phyloP scores from a whole-genome alignment of 768 basidiomycete species.

The Jaapia argillacea region DNA sequence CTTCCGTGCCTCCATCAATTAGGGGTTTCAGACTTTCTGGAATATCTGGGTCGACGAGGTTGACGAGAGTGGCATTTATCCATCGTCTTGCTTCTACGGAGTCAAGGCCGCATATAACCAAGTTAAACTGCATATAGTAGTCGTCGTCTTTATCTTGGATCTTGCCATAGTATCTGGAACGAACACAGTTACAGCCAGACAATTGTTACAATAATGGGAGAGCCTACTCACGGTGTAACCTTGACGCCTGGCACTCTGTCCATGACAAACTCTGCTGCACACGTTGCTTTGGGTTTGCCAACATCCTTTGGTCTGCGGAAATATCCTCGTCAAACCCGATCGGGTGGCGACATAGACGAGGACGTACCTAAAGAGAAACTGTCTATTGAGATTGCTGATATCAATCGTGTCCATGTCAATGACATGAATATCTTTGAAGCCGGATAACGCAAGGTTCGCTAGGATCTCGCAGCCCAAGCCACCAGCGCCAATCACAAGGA shows the following conservation, averaged over 20 bases:
- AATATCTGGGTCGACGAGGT: slow-evolving; percentile 87
- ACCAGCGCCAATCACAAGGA: slow-evolving; percentile 96
- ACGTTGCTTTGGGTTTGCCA: slow-evolving; percentile 86
- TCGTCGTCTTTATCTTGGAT: slow-evolving; percentile 96
- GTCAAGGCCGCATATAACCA: slow-evolving; percentile 95
- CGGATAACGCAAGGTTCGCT: slow-evolving; percentile 89
- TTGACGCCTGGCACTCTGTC: slow-evolving; percentile 90
- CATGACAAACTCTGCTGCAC: slow-evolving; percentile 97
- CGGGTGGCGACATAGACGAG: neutral
- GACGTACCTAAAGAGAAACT: slow-evolving; percentile 89
- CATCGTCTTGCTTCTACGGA: slow-evolving; percentile 95
- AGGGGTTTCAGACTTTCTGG: slow-evolving; percentile 92
- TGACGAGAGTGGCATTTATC: slow-evolving; percentile 97
- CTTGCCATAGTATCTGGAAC: slow-evolving; percentile 80
- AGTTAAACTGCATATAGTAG: slow-evolving; percentile 94
- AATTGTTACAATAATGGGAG: neutral
- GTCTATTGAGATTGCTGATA: slow-evolving; percentile 96
- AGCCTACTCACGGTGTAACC: slow-evolving; percentile 77
- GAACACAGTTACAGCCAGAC: slow-evolving; percentile 4
- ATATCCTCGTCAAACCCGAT: neutral
- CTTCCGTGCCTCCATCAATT: slow-evolving; percentile 98
- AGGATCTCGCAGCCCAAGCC: slow-evolving; percentile 97
- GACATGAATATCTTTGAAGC: slow-evolving; percentile 97
- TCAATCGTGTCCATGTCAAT: slow-evolving; percentile 99
- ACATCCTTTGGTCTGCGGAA: slow-evolving; percentile 72